phyloP scores from a whole-genome alignment of 306 rosid genomes.

The Dalbergia cochinchinensis region DNA sequence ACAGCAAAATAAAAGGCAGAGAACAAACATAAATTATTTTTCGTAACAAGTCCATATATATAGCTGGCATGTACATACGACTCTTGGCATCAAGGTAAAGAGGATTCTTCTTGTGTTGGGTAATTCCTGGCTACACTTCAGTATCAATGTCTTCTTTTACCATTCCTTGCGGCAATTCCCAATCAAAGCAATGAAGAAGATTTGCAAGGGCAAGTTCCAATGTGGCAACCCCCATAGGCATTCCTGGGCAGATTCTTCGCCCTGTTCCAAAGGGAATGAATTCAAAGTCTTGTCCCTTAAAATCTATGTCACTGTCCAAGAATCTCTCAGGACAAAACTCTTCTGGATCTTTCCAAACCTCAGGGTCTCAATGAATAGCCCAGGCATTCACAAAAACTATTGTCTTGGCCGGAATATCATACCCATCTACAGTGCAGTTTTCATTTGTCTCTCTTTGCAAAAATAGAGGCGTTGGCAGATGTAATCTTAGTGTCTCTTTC shows the following conservation, averaged over 20 bases:
- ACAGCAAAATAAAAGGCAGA: no score
- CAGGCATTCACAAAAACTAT: conserved; percentile 31
- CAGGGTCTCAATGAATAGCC: conserved; percentile 18
- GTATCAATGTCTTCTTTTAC: conserved; percentile 7
- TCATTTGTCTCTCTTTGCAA: conserved; percentile 20
- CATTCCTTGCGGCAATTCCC: conserved; percentile 31
- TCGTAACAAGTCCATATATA: no score
- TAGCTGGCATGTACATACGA: no score
- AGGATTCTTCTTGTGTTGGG: conserved; percentile 25
- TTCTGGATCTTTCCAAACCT: conserved; percentile 27
- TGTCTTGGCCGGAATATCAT: conserved; percentile 18
- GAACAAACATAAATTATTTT: no score
- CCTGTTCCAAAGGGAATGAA: conserved; percentile 34
- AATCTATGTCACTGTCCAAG: neutral
- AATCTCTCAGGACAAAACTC: conserved; percentile 36
- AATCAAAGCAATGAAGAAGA: conserved; percentile 18
- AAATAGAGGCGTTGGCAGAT: neutral
- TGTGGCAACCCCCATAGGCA: conserved; percentile 22
- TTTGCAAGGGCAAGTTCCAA: conserved; percentile 19
- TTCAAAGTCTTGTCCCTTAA: conserved; percentile 24
- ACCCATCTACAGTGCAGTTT: neutral
- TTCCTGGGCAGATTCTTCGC: conserved; percentile 28
- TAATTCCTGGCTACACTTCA: conserved; percentile 4
- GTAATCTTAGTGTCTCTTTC: conserved; percentile 32
- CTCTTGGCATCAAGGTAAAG: conserved; percentile 7